A percentile compares a stretch with the other conserved stretches of the same genome.
Evolutionary conservation across 2,329 filamentous ascomycete genomes (phyloP).

Genomic region (Plenodomus lindquistii): DNA sequence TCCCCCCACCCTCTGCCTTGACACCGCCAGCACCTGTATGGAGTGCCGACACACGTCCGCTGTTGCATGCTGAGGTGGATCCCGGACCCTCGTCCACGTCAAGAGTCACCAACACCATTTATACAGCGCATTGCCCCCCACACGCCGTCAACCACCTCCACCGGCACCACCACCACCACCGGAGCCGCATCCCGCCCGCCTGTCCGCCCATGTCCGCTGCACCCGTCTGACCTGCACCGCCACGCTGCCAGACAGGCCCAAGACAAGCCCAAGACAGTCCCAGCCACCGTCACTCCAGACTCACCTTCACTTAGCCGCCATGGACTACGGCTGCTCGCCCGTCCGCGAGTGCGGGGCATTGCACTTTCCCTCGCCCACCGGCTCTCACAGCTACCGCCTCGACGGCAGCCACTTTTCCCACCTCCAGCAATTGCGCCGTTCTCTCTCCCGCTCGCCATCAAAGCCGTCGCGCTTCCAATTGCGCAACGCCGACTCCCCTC

Average conservation of each 20-base stretch:
- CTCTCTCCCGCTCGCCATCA: constrained; percentile 90
- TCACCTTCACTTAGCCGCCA: constrained; percentile 23
- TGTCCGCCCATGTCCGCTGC: constrained; percentile 27
- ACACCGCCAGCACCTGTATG: constrained; percentile 40
- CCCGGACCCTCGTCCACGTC: constrained; percentile 16
- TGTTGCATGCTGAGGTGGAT: constrained; percentile 41
- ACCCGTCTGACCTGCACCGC: constrained; percentile 14
- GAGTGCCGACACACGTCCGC: constrained; percentile 27
- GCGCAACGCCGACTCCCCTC: constrained; percentile 51
- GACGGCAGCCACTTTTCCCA: constrained; percentile 71
- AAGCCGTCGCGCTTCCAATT: constrained; percentile 74
- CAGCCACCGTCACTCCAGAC: constrained; percentile 3
- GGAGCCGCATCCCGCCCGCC: constrained; percentile 21
- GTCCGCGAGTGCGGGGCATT: constrained; percentile 71
- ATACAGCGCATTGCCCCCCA: constrained; percentile 25
- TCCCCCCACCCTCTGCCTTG: constrained; percentile 10
- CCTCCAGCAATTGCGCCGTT: constrained; percentile 81
- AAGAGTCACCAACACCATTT: constrained; percentile 30
- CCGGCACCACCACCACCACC: constrained; percentile 18
- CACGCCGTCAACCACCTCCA: constrained; percentile 8
- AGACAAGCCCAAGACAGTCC: neutral
- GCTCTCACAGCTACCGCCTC: constrained; percentile 71
- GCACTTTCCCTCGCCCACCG: constrained; percentile 82
- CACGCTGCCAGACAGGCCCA: constrained; percentile 14
- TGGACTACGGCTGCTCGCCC: constrained; percentile 57